Conservation (phyloP, 805 yeast species). For the Saccharomycopsis babjevae region DNA sequence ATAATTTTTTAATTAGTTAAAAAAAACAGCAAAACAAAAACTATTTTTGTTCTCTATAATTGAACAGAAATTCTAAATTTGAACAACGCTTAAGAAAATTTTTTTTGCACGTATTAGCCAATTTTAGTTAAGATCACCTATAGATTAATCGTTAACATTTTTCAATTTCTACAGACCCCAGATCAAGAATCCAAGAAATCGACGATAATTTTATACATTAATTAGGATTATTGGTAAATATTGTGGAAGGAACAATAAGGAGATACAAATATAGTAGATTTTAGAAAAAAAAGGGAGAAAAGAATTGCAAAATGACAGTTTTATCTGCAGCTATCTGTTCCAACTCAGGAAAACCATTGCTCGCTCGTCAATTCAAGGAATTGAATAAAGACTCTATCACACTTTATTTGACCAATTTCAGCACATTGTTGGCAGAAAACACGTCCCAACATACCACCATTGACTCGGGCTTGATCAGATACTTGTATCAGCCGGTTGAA, state of each 20-base stretch:
- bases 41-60: not conserved
- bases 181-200: not conserved
- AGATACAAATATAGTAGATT: not conserved
- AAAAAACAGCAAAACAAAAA: not conserved
- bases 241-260: not conserved
- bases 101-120: not conserved
- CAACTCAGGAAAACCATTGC: slow-evolving; percentile 82
- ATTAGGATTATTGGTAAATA: not conserved
- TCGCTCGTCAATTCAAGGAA: slow-evolving; percentile 87
- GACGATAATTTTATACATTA: not conserved
- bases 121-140: too few species aligned
- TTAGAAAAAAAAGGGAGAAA: not conserved
- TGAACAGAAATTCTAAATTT: not conserved
- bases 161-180: not conserved
- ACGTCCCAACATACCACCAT: slow-evolving; percentile 84
- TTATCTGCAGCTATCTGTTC: slow-evolving; percentile 93
- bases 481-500: slow-evolving; percentile 92
- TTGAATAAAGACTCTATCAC: slow-evolving; percentile 77
- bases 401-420: slow-evolving; percentile 76
- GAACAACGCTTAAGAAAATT: not conserved
- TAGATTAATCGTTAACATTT: too few species aligned
- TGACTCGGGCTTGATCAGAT: slow-evolving; percentile 85
- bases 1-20: not conserved
- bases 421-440: slow-evolving; percentile 59
- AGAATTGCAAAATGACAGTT: slow-evolving; percentile 42